Conservation (phyloP, 2,329 filamentous ascomycete species). For the Apiospora saccharicola region DNA sequence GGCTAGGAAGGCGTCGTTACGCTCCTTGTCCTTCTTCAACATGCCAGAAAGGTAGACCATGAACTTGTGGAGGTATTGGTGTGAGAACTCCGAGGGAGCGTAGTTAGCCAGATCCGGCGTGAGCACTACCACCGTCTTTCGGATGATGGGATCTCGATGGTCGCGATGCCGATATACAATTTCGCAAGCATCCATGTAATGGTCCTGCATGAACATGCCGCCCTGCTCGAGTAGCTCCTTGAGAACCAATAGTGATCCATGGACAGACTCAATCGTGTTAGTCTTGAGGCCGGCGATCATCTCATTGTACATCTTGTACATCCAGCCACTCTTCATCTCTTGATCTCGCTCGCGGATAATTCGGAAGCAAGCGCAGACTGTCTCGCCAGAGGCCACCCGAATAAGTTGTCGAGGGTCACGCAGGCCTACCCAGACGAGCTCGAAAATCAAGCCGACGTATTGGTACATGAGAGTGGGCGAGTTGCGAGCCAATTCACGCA, state of each 20-base stretch:
- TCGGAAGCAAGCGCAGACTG: slow-evolving; percentile 92
- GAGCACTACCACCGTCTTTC: slow-evolving; percentile 87
- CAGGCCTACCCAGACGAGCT: slow-evolving; percentile 94
- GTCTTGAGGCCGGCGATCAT: slow-evolving; percentile 80
- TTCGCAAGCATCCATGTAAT: slow-evolving; percentile 91
- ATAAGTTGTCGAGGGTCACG: slow-evolving; percentile 91
- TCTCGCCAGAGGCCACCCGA: slow-evolving; percentile 88
- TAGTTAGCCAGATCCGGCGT: slow-evolving; percentile 95
- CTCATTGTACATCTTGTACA: slow-evolving; percentile 89
- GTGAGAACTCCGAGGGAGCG: slow-evolving; percentile 87
- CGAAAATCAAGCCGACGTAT: slow-evolving; percentile 93
- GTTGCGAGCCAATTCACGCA: slow-evolving; percentile 89
- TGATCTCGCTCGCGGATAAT: slow-evolving; percentile 95
- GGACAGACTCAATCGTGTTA: slow-evolving; percentile 85
- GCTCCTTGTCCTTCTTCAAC: slow-evolving; percentile 92
- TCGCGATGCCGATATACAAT: slow-evolving; percentile 93
- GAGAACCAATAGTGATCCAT: slow-evolving; percentile 91
- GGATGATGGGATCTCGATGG: slow-evolving; percentile 85
- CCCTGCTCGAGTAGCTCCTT: slow-evolving; percentile 94
- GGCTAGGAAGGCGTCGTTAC: slow-evolving; percentile 92
- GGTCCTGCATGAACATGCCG: slow-evolving; percentile 98
- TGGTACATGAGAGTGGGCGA: slow-evolving; percentile 95
- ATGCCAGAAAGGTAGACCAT: slow-evolving; percentile 96
- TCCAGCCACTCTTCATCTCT: slow-evolving; percentile 85
- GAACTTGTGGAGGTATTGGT: slow-evolving; percentile 88